A percentile compares a stretch with the other conserved stretches of the same genome.
These are phyloP conservation scores for Saccharomycopsis javanensis DNA, from an alignment of 805 yeast species.

Conservation along the genomic window DNA sequence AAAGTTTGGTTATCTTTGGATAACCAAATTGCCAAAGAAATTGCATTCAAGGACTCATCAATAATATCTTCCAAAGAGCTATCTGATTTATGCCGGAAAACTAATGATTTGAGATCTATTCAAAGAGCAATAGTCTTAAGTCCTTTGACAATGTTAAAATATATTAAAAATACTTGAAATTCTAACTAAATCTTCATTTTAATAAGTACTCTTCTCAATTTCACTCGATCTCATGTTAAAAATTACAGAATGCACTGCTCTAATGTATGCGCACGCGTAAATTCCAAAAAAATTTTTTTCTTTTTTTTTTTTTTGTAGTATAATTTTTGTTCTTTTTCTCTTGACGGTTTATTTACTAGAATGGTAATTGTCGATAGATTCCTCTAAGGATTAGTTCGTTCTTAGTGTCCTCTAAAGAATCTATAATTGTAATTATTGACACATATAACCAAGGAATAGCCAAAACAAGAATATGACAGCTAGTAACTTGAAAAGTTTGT, in stretches of 20 bases:
- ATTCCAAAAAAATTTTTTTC: neutral
- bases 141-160: slow-evolving; percentile 29
- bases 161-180: neutral
- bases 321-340: too few species aligned
- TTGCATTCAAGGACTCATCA: slow-evolving; percentile 44
- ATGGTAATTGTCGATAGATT: neutral
- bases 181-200: neutral
- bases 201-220: neutral
- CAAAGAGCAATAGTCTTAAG: slow-evolving; percentile 62
- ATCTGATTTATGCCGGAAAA: slow-evolving; percentile 40
- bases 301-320: too few species aligned
- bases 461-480: neutral
- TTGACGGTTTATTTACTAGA: neutral
- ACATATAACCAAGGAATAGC: neutral
- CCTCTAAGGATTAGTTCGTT: neutral
- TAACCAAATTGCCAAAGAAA: slow-evolving; percentile 43
- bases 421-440: too few species aligned
- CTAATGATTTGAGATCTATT: slow-evolving; percentile 40
- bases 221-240: neutral
- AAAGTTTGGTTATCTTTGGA: slow-evolving; percentile 63
- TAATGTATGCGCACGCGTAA: neutral
- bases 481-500: slow-evolving; percentile 47
- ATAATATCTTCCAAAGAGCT: slow-evolving; percentile 42
- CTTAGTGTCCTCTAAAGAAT: too few species aligned
- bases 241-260: neutral